phyloP scores from a whole-genome alignment of 768 basidiomycete species.

The Termitomyces sp. region DNA sequence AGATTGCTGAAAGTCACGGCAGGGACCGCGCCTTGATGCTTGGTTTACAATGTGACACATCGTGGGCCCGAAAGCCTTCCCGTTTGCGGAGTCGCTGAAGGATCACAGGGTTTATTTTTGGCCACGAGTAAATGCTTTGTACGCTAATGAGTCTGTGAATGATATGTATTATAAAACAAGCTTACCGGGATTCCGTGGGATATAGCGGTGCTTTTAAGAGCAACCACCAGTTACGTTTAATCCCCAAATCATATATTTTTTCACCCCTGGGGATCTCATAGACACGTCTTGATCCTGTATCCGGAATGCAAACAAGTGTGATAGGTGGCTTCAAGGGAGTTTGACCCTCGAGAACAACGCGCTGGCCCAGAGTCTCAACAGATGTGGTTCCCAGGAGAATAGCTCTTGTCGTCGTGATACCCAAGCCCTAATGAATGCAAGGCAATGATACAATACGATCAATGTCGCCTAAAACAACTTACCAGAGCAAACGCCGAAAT shows the following conservation, averaged over 20 bases:
- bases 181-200: not conserved
- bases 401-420: constrained; percentile 19
- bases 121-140: constrained; percentile 29
- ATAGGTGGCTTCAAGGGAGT: not conserved
- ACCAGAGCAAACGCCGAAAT: constrained; percentile 34
- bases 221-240: constrained; percentile 23
- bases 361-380: constrained; percentile 20
- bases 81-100: constrained; percentile 25
- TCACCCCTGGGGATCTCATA: constrained; percentile 21
- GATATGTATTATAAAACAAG: not conserved
- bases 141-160: not conserved
- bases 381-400: constrained; percentile 32
- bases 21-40: constrained; percentile 17
- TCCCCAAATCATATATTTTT: constrained; percentile 36
- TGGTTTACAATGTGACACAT: not conserved
- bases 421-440: constrained; percentile 22
- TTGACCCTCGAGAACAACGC: constrained; percentile 8
- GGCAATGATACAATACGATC: not conserved
- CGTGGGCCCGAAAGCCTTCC: constrained; percentile 1
- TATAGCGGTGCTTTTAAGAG: constrained; percentile 8
- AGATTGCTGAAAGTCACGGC: constrained; percentile 1
- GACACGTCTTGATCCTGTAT: constrained; percentile 6
- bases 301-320: constrained; percentile 24
- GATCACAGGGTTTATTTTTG: constrained; percentile 31
- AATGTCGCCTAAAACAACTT: constrained; percentile 5